Percentiles rank a stretch among this genome's conserved stretches.
phyloP scores from a whole-genome alignment of 495 filamentous ascomycete species.

The Lichina pygmaea region DNA sequence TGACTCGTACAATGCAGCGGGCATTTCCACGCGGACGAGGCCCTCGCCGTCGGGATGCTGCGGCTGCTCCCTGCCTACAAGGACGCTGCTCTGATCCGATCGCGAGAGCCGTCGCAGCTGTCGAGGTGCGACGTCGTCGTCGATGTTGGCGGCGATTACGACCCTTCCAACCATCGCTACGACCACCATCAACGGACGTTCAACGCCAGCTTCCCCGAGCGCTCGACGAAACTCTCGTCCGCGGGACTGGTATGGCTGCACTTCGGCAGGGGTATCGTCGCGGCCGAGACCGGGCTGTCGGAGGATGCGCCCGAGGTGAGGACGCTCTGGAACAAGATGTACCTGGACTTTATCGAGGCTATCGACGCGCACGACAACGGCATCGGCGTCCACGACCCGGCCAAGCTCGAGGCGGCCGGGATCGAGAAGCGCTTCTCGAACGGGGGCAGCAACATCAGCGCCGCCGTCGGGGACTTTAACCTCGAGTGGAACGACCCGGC shows the following conservation, averaged over 20 bases:
- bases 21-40: slow-evolving; percentile 97
- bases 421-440: slow-evolving; percentile 58
- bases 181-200: slow-evolving; percentile 96
- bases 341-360: slow-evolving; percentile 81
- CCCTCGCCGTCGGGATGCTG: slow-evolving; percentile 90
- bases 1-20: slow-evolving; percentile 21
- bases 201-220: slow-evolving; percentile 45
- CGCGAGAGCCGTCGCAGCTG: slow-evolving; percentile 57
- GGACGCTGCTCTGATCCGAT: slow-evolving; percentile 49
- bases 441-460: slow-evolving; percentile 55
- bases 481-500: slow-evolving; percentile 31
- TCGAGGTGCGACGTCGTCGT: slow-evolving; percentile 78
- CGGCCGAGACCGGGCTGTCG: slow-evolving; percentile 31
- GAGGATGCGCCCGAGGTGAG: slow-evolving; percentile 36
- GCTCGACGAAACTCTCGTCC: slow-evolving; percentile 66
- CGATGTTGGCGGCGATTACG: slow-evolving; percentile 82
- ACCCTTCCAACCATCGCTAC: slow-evolving; percentile 46
- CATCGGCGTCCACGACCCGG: slow-evolving; percentile 49
- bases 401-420: slow-evolving; percentile 30
- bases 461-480: slow-evolving; percentile 66
- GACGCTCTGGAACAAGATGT: slow-evolving; percentile 65
- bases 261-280: slow-evolving; percentile 63
- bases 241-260: slow-evolving; percentile 90
- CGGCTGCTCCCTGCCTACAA: slow-evolving; percentile 64
- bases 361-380: slow-evolving; percentile 97